phyloP scores from a whole-genome alignment of 2,329 filamentous ascomycete genomes.

The Pseudogymnoascus sp. region DNA sequence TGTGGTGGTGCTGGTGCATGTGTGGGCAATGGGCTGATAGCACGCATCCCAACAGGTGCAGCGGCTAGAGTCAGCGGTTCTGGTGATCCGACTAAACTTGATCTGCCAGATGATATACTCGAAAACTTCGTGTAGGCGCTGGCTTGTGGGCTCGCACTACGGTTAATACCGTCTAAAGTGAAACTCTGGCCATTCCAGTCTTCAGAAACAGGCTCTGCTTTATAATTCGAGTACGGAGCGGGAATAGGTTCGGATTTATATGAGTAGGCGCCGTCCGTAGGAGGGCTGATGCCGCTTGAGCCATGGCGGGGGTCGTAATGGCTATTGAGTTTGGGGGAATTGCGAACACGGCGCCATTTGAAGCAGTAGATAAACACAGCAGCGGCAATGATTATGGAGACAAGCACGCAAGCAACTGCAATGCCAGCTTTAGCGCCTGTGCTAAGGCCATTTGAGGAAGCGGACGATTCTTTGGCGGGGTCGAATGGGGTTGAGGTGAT shows the following conservation, averaged over 20 bases:
- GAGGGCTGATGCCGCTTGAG: slow-evolving; percentile 21
- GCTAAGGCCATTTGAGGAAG: slow-evolving; percentile 12
- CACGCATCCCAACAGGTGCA: neutral
- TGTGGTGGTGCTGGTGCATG: neutral
- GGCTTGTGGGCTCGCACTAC: neutral
- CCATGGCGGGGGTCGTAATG: slow-evolving; percentile 21
- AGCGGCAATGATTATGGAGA: slow-evolving; percentile 14
- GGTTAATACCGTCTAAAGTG: neutral
- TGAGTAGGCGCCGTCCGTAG: slow-evolving; percentile 17
- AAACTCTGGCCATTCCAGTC: neutral
- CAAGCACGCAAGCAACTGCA: slow-evolving; percentile 14
- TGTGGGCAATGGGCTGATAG: neutral
- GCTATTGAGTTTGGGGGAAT: slow-evolving; percentile 11
- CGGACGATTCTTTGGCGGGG: slow-evolving; percentile 19
- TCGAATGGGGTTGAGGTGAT: slow-evolving; percentile 31
- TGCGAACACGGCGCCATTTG: slow-evolving; percentile 12
- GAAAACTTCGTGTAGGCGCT: slow-evolving; percentile 1
- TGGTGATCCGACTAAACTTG: neutral
- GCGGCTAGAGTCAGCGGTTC: neutral
- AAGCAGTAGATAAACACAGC: slow-evolving; percentile 15
- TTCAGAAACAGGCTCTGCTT: neutral
- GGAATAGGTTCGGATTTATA: slow-evolving; percentile 8
- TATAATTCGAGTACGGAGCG: slow-evolving; percentile 2
- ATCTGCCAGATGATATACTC: slow-evolving; percentile 2
- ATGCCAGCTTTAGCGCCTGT: slow-evolving; percentile 21